Evolutionary conservation across 179 eudicot genomes (phyloP), one percentile per base, ranked within the genome.

Genomic region (Beta macrorhiza): DNA sequence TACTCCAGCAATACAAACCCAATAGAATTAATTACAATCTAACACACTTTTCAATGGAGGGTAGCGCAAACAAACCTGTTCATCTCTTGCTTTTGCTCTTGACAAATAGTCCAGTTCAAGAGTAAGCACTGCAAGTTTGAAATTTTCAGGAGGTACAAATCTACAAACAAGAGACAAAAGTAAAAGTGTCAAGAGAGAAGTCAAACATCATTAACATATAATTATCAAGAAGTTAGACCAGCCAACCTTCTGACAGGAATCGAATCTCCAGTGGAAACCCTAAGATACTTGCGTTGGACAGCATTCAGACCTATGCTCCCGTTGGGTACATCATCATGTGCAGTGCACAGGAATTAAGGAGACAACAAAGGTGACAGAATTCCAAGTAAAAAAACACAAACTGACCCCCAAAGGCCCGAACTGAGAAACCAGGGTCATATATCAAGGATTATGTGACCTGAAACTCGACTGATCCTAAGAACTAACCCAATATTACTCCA

Each of bases 81-180:
- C 97, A 4, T 91, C 94, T 81, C 86, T 89, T 22, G 88, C 82
- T 78, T 91, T 85, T 58, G 83, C 91, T 79, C 83, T 92, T 79
- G 92, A 88, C 67, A 90, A 89, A 84, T 90, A 94, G 88, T 96
- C 99, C 85, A 96, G 77, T 81, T 96, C 99, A 47, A 96, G 90
- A 52, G 92, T 91, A 70, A 96, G 93, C 84, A 92, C 82, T 17
- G 98, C 94, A 61, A 94, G 90, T 79, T 84, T 83, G 80, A 92
- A 96, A 81, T 87, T 75, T 65, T 96, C 95, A 70, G 99, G 98
- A 51, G 91, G 95, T 22, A 80, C 51, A 63, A 94, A 93, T 81
- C 98, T 93, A 75, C 47, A 78, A 74, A 67, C 29, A 72, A 65
- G 62, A 12, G 44, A 65, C 17, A 29, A 73, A 80, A 52, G 52